Conservation (phyloP, 495 filamentous ascomycete species). For the Xylaria bambusicola region DNA sequence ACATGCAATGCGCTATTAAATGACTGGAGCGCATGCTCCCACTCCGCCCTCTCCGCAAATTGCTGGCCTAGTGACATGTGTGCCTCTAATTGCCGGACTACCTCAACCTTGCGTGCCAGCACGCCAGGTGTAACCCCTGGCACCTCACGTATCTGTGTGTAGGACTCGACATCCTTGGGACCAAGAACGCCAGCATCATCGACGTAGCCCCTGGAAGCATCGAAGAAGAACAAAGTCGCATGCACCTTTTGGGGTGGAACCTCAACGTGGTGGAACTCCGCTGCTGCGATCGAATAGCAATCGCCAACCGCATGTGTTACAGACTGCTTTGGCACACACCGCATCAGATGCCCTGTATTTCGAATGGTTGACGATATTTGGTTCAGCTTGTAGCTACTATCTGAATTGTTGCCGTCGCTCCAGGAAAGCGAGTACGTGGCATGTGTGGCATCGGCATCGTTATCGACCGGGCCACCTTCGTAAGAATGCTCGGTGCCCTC, state of each 20-base stretch:
- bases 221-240: constrained; percentile 28
- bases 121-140: no score
- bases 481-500: constrained; percentile 23
- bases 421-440: constrained; percentile 22
- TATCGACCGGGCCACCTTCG: background rate
- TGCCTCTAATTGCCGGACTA: no score
- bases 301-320: constrained; percentile 7
- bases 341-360: constrained; percentile 20
- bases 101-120: no score
- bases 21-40: no score
- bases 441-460: constrained; percentile 15
- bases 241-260: constrained; percentile 18
- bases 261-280: constrained; percentile 13
- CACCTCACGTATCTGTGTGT: constrained; percentile 23
- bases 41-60: no score
- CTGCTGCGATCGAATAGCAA: constrained; percentile 21
- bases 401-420: constrained; percentile 20
- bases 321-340: background rate
- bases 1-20: no score
- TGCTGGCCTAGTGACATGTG: no score
- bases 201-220: constrained; percentile 20
- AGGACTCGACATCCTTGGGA: constrained; percentile 18
- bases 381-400: constrained; percentile 18
- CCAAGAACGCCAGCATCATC: constrained; percentile 23
- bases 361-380: constrained; percentile 18